Evolutionary conservation across 2,329 filamentous ascomycete genomes (phyloP).

Genomic region (Dendryphion nanum): DNA sequence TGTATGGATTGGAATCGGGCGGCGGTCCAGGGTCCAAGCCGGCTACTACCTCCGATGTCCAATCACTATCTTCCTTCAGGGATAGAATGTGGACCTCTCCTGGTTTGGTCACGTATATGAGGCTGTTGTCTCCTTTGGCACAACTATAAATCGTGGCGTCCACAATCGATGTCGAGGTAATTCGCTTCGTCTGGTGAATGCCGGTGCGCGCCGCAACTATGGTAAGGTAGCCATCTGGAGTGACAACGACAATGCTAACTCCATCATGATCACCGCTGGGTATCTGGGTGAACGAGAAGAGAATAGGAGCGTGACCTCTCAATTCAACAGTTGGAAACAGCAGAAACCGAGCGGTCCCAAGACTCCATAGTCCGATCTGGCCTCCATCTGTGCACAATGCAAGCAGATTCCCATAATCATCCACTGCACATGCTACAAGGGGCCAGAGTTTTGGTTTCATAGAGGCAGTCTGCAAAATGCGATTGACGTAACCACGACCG

Average conservation of each 20-base stretch:
- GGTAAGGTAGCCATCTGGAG: conserved; percentile 62
- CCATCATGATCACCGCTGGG: conserved; percentile 27
- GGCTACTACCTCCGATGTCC: conserved; percentile 32
- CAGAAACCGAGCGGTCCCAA: conserved; percentile 57
- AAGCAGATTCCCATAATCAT: conserved; percentile 63
- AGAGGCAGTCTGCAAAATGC: conserved; percentile 27
- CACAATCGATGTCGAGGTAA: conserved; percentile 24
- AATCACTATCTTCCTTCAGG: conserved; percentile 19
- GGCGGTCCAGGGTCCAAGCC: conserved; percentile 34
- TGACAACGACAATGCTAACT: conserved; percentile 58
- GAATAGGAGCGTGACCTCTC: conserved; percentile 60
- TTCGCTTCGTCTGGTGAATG: conserved; percentile 26
- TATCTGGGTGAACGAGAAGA: conserved; percentile 54
- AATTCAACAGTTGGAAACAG: conserved; percentile 53
- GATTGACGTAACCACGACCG: conserved; percentile 27
- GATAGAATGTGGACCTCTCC: conserved; percentile 36
- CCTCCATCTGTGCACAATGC: conserved; percentile 62
- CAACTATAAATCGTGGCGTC: conserved; percentile 28
- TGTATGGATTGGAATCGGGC: conserved; percentile 39
- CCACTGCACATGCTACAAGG: conserved; percentile 62
- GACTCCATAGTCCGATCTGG: conserved; percentile 63
- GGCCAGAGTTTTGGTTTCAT: conserved; percentile 41
- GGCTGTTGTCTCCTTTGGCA: conserved; percentile 22
- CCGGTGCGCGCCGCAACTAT: conserved; percentile 55
- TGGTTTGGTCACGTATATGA: conserved; percentile 33